Evolutionary conservation across 2,329 filamentous ascomycete species (phyloP), one percentile per base, ranked within the genome.

Genomic region (Neonectria faginata): DNA sequence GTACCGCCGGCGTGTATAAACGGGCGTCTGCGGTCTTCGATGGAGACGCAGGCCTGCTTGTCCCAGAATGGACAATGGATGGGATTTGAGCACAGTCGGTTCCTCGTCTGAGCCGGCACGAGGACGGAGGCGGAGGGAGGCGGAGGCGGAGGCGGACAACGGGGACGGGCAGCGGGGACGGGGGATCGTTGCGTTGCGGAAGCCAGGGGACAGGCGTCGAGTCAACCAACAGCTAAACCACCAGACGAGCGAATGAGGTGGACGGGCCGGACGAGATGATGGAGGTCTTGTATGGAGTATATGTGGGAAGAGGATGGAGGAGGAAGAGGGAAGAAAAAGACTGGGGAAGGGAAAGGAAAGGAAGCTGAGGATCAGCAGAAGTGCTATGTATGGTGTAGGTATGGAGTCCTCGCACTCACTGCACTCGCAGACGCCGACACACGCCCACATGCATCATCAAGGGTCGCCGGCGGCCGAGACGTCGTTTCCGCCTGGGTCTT

Each of bases 361-460:
- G 56, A 63, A 59, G 65, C 70, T 72, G 62, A 71, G 67, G 67
- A 68, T 68, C 56, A 57, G 62, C 62, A 60, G 36, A 64, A 62
- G 60, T 61, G 36, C 48, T 51, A 51, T 51, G 48, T 51, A 14
- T 31, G 47, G 47, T 50, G 47, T 50, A 29, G 29, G 29, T 29
- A 72, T 67, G 62, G 63, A 64, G 67, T 62, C 66, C 68, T 68
- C 60, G 62, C 65, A 69, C 67, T 71, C 69, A 59, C 36, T 39
- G 36, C 36, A n/a, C 70, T 67, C 61, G 53, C 65, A 67, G 70
- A 72, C 66, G 65, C 67, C 59, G 68, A 71, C 70, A 52, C 65
- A 68, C 67, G 64, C 70, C 70, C 68, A 72, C 67, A 70, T 67
- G 68, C 69, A 71, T 73, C 70, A 70, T 70, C 71, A 72, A 73